Percentiles rank a stretch among this genome's conserved stretches.
These are phyloP conservation scores for Geoglossum cookeanum DNA, from an alignment of 2,329 filamentous ascomycete genomes.

Conservation along the genomic window DNA sequence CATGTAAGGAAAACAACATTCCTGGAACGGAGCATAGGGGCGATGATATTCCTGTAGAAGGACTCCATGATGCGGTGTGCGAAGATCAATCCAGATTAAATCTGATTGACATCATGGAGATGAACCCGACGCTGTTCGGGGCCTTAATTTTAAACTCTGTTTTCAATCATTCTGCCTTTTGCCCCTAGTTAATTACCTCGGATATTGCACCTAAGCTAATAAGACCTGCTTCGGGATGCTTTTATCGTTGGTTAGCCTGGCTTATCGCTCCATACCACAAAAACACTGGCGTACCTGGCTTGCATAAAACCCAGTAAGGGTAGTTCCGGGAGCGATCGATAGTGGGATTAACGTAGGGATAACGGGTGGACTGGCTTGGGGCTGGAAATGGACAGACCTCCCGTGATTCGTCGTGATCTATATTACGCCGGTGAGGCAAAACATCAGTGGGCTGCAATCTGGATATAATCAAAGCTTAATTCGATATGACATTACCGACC, in stretches of 20 bases:
- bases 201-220: slow-evolving; percentile 5
- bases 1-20: not conserved
- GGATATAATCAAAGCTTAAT: not conserved
- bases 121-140: not conserved
- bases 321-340: slow-evolving; percentile 4
- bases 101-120: not conserved
- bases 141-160: not conserved
- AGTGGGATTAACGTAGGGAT: not conserved
- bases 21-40: not conserved
- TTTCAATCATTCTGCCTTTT: not conserved
- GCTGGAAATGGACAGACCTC: slow-evolving; percentile 2
- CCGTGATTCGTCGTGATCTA: slow-evolving; percentile 4
- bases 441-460: not conserved
- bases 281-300: slow-evolving; percentile 1
- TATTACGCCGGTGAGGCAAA: not conserved
- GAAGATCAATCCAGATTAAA: not conserved
- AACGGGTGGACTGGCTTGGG: not conserved
- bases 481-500: not conserved
- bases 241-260: not conserved
- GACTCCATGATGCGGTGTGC: not conserved
- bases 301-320: slow-evolving; percentile 4
- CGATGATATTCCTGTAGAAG: not conserved
- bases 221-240: slow-evolving; percentile 2
- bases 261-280: not conserved
- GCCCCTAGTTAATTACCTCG: slow-evolving; percentile 1